These are phyloP conservation scores for Cunninghamia lanceolata DNA, from an alignment of 75 land plant species.

Conservation along the genomic window DNA sequence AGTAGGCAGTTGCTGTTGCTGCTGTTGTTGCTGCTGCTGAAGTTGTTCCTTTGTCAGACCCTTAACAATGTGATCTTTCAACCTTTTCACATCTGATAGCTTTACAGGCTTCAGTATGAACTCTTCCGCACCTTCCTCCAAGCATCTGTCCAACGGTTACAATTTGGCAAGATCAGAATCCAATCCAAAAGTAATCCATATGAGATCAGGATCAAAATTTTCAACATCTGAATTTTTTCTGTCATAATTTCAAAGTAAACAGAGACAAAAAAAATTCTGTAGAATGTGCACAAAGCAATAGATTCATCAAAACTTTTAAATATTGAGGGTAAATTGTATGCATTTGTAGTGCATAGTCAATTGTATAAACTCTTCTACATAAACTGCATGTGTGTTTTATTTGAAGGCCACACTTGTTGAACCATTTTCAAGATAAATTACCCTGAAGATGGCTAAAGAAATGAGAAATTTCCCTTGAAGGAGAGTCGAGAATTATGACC, in stretches of 20 bases:
- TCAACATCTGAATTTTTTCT: too few relatives aligned
- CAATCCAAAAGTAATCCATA: not conserved
- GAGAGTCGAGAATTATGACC: not conserved
- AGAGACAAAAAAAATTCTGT: too few relatives aligned
- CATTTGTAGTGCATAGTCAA: too few relatives aligned
- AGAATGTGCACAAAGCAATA: too few relatives aligned
- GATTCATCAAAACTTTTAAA: too few relatives aligned
- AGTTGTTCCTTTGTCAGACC: slow-evolving; percentile 21
- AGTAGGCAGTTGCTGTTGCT: not conserved
- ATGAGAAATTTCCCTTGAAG: not conserved
- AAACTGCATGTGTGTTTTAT: too few relatives aligned
- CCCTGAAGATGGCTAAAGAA: not conserved
- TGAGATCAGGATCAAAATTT: not conserved
- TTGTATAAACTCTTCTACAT: too few relatives aligned
- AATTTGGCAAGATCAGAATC: slow-evolving; percentile 11
- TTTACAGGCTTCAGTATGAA: slow-evolving; percentile 72
- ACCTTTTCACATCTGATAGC: slow-evolving; percentile 54
- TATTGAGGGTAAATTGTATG: too few relatives aligned
- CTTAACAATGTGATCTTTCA: slow-evolving; percentile 45
- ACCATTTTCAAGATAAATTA: not conserved
- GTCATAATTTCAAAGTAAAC: too few relatives aligned
- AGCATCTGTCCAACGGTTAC: slow-evolving; percentile 35
- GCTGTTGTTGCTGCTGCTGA: not conserved
- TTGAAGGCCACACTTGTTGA: too few relatives aligned
- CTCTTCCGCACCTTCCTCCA: slow-evolving; percentile 77